Conservation (phyloP, 1,284 basidiomycete species). For the Hypsizygus ulmarius region DNA sequence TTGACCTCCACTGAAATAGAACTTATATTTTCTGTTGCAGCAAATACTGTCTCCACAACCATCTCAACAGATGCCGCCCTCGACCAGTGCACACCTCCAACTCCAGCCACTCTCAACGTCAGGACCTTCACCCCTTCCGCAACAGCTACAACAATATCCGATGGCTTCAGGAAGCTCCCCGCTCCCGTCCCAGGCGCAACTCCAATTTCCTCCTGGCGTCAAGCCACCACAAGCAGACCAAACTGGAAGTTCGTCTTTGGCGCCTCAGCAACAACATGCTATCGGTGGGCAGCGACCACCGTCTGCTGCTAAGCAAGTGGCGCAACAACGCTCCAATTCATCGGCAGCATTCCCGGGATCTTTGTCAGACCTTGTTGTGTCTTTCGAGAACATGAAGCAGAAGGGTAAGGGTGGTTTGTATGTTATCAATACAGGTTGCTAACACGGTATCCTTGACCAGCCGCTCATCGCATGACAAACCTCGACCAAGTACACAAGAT, state of each 20-base stretch:
- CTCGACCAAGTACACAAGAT: conserved; percentile 89
- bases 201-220: conserved; percentile 69
- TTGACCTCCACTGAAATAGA: neutral
- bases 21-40: conserved; percentile 13
- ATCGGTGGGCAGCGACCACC: conserved; percentile 40
- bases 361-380: conserved; percentile 89
- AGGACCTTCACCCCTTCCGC: conserved; percentile 57
- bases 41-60: conserved; percentile 28
- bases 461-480: conserved; percentile 81
- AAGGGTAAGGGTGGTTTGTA: conserved; percentile 62
- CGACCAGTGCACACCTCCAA: conserved; percentile 25
- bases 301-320: conserved; percentile 41
- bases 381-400: conserved; percentile 95
- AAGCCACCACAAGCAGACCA: conserved; percentile 49
- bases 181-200: conserved; percentile 32
- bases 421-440: conserved; percentile 9
- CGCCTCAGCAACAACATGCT: conserved; percentile 31
- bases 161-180: conserved; percentile 30
- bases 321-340: conserved; percentile 31
- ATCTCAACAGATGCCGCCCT: conserved; percentile 29
- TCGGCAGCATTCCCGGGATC: conserved; percentile 71
- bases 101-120: conserved; percentile 34
- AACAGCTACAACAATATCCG: conserved; percentile 56
- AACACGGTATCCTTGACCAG: conserved; percentile 36
- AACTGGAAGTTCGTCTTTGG: conserved; percentile 31